Conservation (phyloP, 768 basidiomycete species). For the Tylopilus subfusipes region DNA sequence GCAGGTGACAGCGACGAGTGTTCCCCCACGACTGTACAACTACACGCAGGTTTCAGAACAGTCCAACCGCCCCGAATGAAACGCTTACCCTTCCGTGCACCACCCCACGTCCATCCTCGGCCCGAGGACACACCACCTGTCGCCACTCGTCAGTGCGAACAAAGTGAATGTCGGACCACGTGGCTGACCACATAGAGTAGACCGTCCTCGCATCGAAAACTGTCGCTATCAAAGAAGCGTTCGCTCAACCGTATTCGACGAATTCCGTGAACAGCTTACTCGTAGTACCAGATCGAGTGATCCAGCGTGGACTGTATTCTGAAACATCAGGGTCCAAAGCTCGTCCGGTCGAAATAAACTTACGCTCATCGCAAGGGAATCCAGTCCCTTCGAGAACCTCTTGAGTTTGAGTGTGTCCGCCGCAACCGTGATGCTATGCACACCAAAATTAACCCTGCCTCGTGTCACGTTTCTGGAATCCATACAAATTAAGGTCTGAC, state of each 20-base stretch:
- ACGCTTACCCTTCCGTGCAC: conserved; percentile 64
- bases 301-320: conserved; percentile 54
- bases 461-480: conserved; percentile 7
- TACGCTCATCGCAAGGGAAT: conserved; percentile 59
- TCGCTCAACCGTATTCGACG: background rate
- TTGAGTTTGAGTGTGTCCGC: conserved; percentile 52
- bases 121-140: conserved; percentile 62
- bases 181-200: conserved; percentile 66
- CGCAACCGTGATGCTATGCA: conserved; percentile 53
- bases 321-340: conserved; percentile 8
- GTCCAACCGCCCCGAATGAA: background rate
- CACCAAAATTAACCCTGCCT: conserved; percentile 4
- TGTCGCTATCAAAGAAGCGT: conserved; percentile 43
- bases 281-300: conserved; percentile 78
- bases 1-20: conserved; percentile 67
- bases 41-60: conserved; percentile 27
- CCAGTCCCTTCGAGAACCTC: conserved; percentile 45
- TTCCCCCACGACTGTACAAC: conserved; percentile 68
- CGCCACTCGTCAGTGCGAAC: background rate
- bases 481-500: conserved; percentile 77
- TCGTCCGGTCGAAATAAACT: conserved; percentile 23
- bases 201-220: conserved; percentile 79
- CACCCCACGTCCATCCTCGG: conserved; percentile 63
- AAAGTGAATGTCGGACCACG: background rate
- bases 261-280: conserved; percentile 39